These are phyloP conservation scores for Arthroderma sp. DNA, from an alignment of 2,329 filamentous ascomycete genomes.

Conservation along the genomic window DNA sequence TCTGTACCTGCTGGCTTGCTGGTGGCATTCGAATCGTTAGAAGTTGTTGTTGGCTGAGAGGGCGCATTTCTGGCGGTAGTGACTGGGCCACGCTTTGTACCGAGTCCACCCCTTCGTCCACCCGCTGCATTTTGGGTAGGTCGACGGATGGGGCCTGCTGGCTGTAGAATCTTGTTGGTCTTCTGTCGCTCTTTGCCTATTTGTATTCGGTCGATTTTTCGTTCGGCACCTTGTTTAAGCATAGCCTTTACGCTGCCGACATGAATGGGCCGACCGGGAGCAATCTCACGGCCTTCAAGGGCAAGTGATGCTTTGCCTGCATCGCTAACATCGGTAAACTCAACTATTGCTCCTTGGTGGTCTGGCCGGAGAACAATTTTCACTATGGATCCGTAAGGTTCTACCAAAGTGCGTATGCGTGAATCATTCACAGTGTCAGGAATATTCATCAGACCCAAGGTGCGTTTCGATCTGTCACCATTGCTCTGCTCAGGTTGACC, in stretches of 20 bases:
- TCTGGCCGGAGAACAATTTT: conserved; percentile 70
- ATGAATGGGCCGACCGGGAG: conserved; percentile 27
- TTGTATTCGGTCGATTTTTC: conserved; percentile 27
- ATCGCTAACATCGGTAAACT: conserved; percentile 56
- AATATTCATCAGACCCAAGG: conserved; percentile 68
- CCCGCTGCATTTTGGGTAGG: conserved; percentile 32
- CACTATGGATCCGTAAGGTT: conserved; percentile 55
- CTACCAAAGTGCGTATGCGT: conserved; percentile 60
- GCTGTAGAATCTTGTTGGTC: conserved; percentile 17
- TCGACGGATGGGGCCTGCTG: conserved; percentile 29
- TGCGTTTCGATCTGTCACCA: conserved; percentile 46
- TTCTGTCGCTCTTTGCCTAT: conserved; percentile 28
- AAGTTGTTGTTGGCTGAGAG: neutral
- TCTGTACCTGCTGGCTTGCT: conserved; percentile 7
- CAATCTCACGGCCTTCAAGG: conserved; percentile 35
- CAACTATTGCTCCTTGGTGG: conserved; percentile 73
- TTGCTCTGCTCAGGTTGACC: conserved; percentile 30
- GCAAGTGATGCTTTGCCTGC: conserved; percentile 48
- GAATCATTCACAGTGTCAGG: conserved; percentile 88
- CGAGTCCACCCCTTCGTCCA: conserved; percentile 37
- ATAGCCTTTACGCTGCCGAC: conserved; percentile 42
- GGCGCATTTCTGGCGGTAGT: neutral
- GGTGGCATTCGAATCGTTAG: neutral
- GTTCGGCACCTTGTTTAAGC: conserved; percentile 29
- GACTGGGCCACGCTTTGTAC: conserved; percentile 26